Conservation (phyloP, 2,329 filamentous ascomycete species). For the Emergomyces orientalis region DNA sequence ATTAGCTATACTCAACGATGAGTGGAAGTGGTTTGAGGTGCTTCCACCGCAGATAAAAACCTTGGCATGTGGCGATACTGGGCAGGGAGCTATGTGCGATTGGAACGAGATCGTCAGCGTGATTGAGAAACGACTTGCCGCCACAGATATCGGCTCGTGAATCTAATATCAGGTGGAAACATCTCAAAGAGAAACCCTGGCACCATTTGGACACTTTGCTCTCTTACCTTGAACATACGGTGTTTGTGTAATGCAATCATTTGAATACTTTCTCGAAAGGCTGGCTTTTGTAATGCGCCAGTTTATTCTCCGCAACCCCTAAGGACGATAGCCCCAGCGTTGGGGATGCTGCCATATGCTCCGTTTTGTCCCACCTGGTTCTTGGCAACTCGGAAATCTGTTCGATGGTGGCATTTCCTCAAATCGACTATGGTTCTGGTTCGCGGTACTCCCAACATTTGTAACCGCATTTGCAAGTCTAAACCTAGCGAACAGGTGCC, state of each 20-base stretch:
- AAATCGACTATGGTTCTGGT: not conserved
- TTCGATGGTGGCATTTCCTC: not conserved
- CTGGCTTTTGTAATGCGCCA: not conserved
- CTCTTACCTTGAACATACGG: not conserved
- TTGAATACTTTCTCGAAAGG: not conserved
- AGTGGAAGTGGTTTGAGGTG: conserved; percentile 52
- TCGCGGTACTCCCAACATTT: not conserved
- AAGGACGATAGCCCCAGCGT: not conserved
- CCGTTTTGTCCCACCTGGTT: not conserved
- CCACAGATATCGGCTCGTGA: not conserved
- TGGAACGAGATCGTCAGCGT: conserved; percentile 61
- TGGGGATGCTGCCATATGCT: not conserved
- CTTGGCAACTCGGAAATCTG: not conserved
- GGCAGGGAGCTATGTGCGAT: conserved; percentile 67
- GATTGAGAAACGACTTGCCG: conserved; percentile 42
- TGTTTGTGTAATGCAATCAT: not conserved
- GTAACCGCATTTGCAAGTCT: not conserved
- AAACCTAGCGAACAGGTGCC: not conserved
- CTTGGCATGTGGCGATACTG: conserved; percentile 73
- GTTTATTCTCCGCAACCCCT: not conserved
- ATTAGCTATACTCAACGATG: conserved; percentile 55
- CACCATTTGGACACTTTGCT: not conserved
- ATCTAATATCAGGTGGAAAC: not conserved
- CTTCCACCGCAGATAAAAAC: conserved; percentile 28
- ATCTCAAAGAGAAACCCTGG: not conserved